phyloP scores from a whole-genome alignment of 805 yeast genomes.

The Hanseniaspora osmophila region DNA sequence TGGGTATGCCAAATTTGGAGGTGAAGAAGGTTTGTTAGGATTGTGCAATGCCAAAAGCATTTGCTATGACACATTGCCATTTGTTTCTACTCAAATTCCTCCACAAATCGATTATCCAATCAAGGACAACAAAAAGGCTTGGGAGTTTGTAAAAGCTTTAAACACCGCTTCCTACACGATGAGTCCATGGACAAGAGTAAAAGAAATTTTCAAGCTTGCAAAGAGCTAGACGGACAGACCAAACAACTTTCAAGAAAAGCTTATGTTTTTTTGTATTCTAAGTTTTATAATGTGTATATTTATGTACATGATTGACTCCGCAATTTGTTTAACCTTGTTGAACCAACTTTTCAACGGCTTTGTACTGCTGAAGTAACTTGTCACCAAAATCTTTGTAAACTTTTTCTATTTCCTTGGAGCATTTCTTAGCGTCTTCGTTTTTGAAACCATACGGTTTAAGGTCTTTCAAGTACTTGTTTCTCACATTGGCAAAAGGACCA shows the following conservation, averaged over 20 bases:
- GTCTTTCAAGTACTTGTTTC: slow-evolving; percentile 44
- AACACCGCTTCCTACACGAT: slow-evolving; percentile 74
- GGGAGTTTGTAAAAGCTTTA: slow-evolving; percentile 74
- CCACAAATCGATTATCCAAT: slow-evolving; percentile 87
- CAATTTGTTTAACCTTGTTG: background rate
- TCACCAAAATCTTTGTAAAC: slow-evolving; percentile 50
- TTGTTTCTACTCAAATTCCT: slow-evolving; percentile 74
- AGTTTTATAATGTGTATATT: background rate
- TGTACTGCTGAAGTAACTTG: slow-evolving; percentile 41
- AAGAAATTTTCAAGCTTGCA: slow-evolving; percentile 41
- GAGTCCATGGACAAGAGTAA: slow-evolving; percentile 54
- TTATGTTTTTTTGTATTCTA: background rate
- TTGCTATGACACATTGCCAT: slow-evolving; percentile 69
- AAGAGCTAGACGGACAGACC: slow-evolving; percentile 23
- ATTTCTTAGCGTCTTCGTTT: slow-evolving; percentile 39
- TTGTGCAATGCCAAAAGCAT: slow-evolving; percentile 77
- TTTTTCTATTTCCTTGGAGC: slow-evolving; percentile 50
- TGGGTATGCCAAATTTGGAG: slow-evolving; percentile 96
- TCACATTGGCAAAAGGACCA: slow-evolving; percentile 39
- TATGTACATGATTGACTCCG: background rate
- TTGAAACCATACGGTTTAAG: slow-evolving; percentile 38
- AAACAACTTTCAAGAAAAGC: too few relatives aligned
- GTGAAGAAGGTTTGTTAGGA: slow-evolving; percentile 91
- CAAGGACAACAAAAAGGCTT: slow-evolving; percentile 62
- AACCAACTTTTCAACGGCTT: slow-evolving; percentile 37